Evolutionary conservation across 371 early-diverging fungal genomes (phyloP).

Genomic region (Chytridiales sp.): DNA sequence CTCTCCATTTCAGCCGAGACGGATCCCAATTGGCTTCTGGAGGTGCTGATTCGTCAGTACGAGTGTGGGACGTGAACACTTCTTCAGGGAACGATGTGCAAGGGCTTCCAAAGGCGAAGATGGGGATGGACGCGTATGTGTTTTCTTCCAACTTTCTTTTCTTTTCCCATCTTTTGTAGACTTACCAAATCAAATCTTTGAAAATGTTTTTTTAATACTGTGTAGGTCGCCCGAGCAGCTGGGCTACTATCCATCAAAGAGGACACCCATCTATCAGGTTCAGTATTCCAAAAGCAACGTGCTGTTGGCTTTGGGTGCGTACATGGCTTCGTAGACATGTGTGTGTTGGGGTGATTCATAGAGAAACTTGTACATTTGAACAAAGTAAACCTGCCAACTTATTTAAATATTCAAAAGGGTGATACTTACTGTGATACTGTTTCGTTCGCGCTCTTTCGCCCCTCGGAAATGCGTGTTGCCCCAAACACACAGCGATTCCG

Average conservation of each 20-base stretch:
- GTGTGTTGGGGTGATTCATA: too few species aligned
- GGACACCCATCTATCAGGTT: constrained; percentile 86
- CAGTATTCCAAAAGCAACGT: constrained; percentile 92
- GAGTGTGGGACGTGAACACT: constrained; percentile 90
- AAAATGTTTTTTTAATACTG: background rate
- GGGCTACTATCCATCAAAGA: constrained; percentile 86
- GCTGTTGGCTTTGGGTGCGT: constrained; percentile 53
- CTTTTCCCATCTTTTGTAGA: background rate
- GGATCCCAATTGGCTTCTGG: constrained; percentile 87
- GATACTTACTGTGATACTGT: too few species aligned
- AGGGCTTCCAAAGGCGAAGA: constrained; percentile 4
- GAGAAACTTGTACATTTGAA: too few species aligned
- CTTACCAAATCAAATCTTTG: background rate
- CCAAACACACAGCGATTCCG: too few species aligned
- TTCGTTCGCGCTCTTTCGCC: too few species aligned
- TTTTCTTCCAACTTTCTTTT: background rate
- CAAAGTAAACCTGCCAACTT: too few species aligned
- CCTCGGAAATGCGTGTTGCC: too few species aligned
- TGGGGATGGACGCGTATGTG: background rate
- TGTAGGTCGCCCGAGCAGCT: constrained; percentile 56
- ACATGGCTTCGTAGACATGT: too few species aligned
- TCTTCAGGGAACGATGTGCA: constrained; percentile 17
- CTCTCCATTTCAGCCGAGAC: constrained; percentile 84
- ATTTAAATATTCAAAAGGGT: too few species aligned
- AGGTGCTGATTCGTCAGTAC: constrained; percentile 88